A percentile compares a stretch with the other conserved stretches of the same genome.
These are phyloP conservation scores for Podila epigama DNA, from an alignment of 192 early-diverging fungal species.

Conservation along the genomic window DNA sequence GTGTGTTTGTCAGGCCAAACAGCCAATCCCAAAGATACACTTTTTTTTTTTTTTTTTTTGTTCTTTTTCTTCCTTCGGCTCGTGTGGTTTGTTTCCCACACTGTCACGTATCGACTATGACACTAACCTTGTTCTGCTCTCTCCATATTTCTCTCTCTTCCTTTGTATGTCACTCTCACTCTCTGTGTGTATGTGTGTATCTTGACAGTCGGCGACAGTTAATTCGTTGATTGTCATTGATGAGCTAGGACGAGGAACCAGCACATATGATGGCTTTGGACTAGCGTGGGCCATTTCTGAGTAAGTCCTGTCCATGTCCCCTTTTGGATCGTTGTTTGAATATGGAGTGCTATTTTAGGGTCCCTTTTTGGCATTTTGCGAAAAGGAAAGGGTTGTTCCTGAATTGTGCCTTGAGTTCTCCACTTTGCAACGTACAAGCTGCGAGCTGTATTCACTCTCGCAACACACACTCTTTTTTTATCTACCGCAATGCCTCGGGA, in stretches of 20 bases:
- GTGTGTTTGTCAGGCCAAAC: not conserved
- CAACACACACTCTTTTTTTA: too few species aligned
- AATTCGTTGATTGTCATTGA: conserved; percentile 95
- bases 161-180: not conserved
- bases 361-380: not conserved
- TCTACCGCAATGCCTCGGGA: too few species aligned
- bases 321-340: not conserved
- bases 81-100: not conserved
- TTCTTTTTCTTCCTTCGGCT: too few species aligned
- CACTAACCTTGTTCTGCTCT: too few species aligned
- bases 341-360: too few species aligned
- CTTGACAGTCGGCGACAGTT: conserved; percentile 69
- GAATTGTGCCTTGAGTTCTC: too few species aligned
- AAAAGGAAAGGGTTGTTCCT: too few species aligned
- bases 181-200: not conserved
- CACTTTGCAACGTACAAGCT: too few species aligned
- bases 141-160: too few species aligned
- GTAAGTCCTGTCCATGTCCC: conserved; percentile 53
- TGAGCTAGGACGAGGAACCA: conserved; percentile 96
- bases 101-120: not conserved
- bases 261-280: conserved; percentile 97
- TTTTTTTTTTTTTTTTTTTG: not conserved
- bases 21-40: not conserved
- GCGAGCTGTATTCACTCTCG: too few species aligned
- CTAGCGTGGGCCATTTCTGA: conserved; percentile 98